A percentile compares a stretch with the other conserved stretches of the same genome.
phyloP scores from a whole-genome alignment of 768 basidiomycete species.

The Calocybe cyanea region DNA sequence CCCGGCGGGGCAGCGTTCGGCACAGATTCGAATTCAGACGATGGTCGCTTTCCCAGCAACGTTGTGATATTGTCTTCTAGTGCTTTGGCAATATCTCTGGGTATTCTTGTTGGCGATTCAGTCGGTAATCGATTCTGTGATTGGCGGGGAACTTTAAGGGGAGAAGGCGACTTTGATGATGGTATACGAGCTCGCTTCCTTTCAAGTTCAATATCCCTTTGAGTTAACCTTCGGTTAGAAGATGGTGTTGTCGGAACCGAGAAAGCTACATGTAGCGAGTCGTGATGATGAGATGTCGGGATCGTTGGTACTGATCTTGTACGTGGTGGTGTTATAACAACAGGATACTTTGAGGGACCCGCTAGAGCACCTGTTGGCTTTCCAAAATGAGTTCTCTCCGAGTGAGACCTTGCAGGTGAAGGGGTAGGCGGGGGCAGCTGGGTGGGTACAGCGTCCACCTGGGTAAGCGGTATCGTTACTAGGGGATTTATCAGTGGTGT shows the following conservation, averaged over 20 bases:
- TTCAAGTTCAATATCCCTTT: constrained; percentile 22
- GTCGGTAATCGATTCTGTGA: constrained; percentile 20
- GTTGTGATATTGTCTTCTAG: constrained; percentile 67
- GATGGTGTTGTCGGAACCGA: constrained; percentile 2
- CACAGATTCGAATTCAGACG: constrained; percentile 30
- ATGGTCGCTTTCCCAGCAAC: constrained; percentile 64
- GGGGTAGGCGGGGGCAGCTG: constrained; percentile 9
- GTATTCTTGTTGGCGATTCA: constrained; percentile 40
- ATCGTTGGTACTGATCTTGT: constrained; percentile 11
- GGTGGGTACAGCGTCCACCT: constrained; percentile 4
- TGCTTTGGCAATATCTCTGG: constrained; percentile 48
- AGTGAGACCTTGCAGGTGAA: constrained; percentile 2
- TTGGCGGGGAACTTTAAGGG: constrained; percentile 39
- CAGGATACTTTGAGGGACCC: constrained; percentile 1
- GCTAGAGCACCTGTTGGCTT: constrained; percentile 12
- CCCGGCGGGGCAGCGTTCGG: constrained; percentile 21
- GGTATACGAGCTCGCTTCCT: constrained; percentile 38
- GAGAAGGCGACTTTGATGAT: constrained; percentile 56
- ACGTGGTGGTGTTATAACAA: constrained; percentile 10
- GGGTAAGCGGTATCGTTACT: neutral
- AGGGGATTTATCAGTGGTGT: too few relatives aligned
- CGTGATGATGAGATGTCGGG: constrained; percentile 14
- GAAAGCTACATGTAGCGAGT: constrained; percentile 6
- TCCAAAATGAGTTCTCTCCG: constrained; percentile 10
- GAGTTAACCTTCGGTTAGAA: constrained; percentile 15